Conservation (phyloP, 1,284 basidiomycete genomes). For the Sporisorium graminicola region DNA sequence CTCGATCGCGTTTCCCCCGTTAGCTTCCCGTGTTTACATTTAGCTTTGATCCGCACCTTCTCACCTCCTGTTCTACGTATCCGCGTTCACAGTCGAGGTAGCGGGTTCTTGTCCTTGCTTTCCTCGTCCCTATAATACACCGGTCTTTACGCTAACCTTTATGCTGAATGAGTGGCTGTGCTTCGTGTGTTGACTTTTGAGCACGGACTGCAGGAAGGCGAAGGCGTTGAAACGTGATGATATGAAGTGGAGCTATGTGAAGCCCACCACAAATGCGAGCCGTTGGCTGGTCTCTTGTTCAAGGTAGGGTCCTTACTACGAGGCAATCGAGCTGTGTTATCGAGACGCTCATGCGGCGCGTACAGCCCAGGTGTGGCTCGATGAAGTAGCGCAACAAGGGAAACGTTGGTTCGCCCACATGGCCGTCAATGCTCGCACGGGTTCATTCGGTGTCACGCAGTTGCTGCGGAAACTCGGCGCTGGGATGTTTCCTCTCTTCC, state of each 20-base stretch:
- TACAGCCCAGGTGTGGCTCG: background rate
- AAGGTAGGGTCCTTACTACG: too few species aligned
- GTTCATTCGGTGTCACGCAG: background rate
- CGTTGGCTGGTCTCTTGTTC: background rate
- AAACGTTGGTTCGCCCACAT: too few species aligned
- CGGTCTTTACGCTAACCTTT: constrained; percentile 31
- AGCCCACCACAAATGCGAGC: background rate
- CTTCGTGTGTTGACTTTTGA: background rate
- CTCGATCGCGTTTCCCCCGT: background rate
- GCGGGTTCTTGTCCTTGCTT: constrained; percentile 5
- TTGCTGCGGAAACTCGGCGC: background rate
- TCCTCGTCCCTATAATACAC: constrained; percentile 37
- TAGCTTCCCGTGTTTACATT: constrained; percentile 3
- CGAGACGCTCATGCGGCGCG: background rate
- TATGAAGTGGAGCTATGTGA: background rate
- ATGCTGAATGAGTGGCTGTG: background rate
- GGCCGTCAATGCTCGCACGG: background rate
- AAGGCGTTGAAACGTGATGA: background rate
- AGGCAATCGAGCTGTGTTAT: background rate
- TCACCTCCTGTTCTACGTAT: background rate
- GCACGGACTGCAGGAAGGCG: too few species aligned
- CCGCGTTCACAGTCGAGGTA: background rate
- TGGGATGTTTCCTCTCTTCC: background rate
- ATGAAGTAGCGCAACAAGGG: background rate
- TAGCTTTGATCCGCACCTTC: background rate